Percentiles rank a stretch among this genome's conserved stretches.
Evolutionary conservation across 139 green algal genomes (phyloP).

Genomic region (Chlorella sp.): DNA sequence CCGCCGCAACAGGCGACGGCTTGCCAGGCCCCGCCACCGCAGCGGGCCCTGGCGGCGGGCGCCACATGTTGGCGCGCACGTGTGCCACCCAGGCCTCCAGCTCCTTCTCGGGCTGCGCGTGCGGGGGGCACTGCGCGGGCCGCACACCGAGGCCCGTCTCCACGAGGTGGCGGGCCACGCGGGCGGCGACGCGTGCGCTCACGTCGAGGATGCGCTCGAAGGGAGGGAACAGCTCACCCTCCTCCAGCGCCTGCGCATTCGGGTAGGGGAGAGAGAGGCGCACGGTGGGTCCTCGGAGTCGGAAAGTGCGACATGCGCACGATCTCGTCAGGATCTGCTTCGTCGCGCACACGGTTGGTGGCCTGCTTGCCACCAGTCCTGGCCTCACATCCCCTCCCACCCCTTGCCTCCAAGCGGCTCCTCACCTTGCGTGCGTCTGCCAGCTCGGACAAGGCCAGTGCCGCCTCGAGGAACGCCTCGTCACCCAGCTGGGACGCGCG

Average conservation of each 20-base stretch:
- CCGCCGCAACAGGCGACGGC: too few relatives aligned
- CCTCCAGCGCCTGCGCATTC: conserved; percentile 4
- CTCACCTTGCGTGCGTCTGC: not conserved
- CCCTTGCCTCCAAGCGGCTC: not conserved
- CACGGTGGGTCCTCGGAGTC: not conserved
- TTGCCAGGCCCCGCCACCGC: too few relatives aligned
- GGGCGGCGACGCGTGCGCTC: conserved; percentile 19
- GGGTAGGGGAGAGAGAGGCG: not conserved
- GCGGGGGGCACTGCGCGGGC: not conserved
- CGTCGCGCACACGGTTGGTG: not conserved
- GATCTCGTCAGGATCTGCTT: not conserved
- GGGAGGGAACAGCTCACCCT: conserved; percentile 31
- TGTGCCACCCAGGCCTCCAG: not conserved
- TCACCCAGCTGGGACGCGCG: conserved; percentile 43
- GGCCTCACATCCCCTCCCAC: not conserved
- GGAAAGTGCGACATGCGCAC: not conserved
- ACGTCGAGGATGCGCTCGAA: conserved; percentile 42
- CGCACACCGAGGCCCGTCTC: not conserved
- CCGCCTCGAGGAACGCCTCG: conserved; percentile 65
- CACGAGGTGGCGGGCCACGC: not conserved
- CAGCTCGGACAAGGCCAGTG: conserved; percentile 51
- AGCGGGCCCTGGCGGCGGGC: not conserved
- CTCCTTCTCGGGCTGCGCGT: not conserved
- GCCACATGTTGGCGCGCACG: not conserved
- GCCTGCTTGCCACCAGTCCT: not conserved